Conservation (phyloP, 192 early-diverging fungal genomes). For the Umbelopsis sp. region DNA sequence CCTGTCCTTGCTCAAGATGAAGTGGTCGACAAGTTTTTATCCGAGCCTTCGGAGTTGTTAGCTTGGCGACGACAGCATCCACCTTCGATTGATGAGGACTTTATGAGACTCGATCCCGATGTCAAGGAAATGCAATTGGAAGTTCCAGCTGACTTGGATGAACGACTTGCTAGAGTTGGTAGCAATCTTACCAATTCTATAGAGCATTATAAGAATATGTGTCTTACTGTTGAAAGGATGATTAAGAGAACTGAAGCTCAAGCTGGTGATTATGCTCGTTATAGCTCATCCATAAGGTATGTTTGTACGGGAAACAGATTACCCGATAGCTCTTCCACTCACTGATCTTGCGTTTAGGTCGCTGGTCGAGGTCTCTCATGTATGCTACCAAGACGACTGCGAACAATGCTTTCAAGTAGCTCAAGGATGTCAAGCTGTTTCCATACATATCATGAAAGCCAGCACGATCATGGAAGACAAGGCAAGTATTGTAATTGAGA, state of each 20-base stretch:
- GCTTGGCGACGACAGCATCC: conserved; percentile 53
- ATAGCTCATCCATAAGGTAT: conserved; percentile 53
- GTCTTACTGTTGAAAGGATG: conserved; percentile 54
- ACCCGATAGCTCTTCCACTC: conserved; percentile 20
- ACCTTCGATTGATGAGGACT: conserved; percentile 56
- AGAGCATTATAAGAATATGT: conserved; percentile 59
- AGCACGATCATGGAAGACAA: conserved; percentile 42
- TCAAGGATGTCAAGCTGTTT: conserved; percentile 50
- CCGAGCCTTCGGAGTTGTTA: conserved; percentile 59
- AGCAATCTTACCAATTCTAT: conserved; percentile 47
- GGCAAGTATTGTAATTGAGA: background rate
- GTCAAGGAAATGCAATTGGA: conserved; percentile 36
- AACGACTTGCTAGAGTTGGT: conserved; percentile 46
- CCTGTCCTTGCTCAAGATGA: conserved; percentile 65
- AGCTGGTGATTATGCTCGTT: conserved; percentile 53
- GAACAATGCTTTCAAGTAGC: conserved; percentile 53
- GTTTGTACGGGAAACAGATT: too few relatives aligned
- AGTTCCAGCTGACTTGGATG: conserved; percentile 57
- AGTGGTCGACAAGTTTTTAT: conserved; percentile 62
- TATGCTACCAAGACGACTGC: conserved; percentile 60
- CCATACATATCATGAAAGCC: conserved; percentile 45
- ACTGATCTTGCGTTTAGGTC: conserved; percentile 36
- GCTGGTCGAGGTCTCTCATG: conserved; percentile 52
- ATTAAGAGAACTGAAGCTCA: conserved; percentile 56
- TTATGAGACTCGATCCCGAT: conserved; percentile 38